Percentiles rank a stretch among this genome's conserved stretches.
These are phyloP conservation scores for Trypanosoma conorhini DNA, from an alignment of 208 protist genomes.

Conservation along the genomic window DNA sequence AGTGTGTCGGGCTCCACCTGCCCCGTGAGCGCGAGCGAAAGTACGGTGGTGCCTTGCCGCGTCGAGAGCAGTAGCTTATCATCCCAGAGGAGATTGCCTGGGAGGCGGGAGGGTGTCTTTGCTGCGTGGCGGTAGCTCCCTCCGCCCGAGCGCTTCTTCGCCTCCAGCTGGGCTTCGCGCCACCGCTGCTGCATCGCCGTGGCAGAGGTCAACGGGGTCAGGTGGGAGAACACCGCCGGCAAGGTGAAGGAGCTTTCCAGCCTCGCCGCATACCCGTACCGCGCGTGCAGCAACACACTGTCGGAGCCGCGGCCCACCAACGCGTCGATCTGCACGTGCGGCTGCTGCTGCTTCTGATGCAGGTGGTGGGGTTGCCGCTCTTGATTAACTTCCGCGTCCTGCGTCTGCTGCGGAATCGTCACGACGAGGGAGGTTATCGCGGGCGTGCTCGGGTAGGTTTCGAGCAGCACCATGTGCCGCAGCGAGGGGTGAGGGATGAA, in stretches of 20 bases:
- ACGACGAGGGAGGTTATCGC: constrained; percentile 51
- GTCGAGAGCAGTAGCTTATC: constrained; percentile 71
- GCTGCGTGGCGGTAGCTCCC: not conserved
- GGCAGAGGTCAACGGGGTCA: constrained; percentile 56
- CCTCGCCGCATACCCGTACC: constrained; percentile 75
- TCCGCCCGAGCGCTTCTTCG: not conserved
- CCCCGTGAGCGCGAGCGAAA: constrained; percentile 37
- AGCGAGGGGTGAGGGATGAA: constrained; percentile 58
- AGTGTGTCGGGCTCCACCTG: constrained; percentile 66
- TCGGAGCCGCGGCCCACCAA: constrained; percentile 66
- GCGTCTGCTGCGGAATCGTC: constrained; percentile 29
- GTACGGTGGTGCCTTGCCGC: constrained; percentile 55
- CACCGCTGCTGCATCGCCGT: constrained; percentile 47
- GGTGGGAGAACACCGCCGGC: constrained; percentile 40
- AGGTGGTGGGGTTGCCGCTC: constrained; percentile 11
- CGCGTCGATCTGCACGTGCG: constrained; percentile 61
- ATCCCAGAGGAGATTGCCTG: constrained; percentile 22
- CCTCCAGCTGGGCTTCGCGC: constrained; percentile 37
- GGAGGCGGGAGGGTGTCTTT: constrained; percentile 26
- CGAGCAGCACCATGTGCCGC: constrained; percentile 59
- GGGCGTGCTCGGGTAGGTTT: constrained; percentile 73
- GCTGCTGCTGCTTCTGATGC: constrained; percentile 36
- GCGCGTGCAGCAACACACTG: constrained; percentile 62
- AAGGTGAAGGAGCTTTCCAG: constrained; percentile 50
- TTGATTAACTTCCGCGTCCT: not conserved